Conservation (phyloP, 2,329 filamentous ascomycete genomes). For the Aspergillus puulaauensis region DNA sequence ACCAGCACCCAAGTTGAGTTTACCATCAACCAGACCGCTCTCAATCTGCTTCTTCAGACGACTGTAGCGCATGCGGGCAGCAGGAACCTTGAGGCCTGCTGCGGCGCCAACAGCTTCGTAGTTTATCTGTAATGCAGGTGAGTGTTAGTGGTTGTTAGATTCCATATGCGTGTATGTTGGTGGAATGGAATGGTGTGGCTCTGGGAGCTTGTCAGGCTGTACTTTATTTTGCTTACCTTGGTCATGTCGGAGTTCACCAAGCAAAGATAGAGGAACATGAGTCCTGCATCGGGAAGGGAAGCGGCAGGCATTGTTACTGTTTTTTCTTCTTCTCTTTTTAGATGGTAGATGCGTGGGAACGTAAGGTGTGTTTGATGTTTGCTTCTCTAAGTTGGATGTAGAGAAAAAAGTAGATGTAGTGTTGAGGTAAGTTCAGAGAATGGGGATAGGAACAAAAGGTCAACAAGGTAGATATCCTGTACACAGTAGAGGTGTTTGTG, state of each 20-base stretch:
- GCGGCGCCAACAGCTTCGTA: conserved; percentile 28
- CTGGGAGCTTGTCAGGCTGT: background rate
- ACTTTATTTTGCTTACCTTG: conserved; percentile 27
- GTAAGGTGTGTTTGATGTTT: background rate
- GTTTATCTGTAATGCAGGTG: conserved; percentile 33
- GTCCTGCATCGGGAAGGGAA: conserved; percentile 38
- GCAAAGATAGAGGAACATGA: conserved; percentile 46
- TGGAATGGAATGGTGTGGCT: too few species aligned
- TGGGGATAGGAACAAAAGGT: background rate
- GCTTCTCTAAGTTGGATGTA: background rate
- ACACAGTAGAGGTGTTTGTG: background rate
- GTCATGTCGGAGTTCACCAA: conserved; percentile 40
- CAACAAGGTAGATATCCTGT: background rate
- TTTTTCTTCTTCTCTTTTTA: too few species aligned
- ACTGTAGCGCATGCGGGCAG: conserved; percentile 17
- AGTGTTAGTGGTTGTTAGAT: background rate
- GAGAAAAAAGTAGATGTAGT: background rate
- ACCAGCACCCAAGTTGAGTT: background rate
- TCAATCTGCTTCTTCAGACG: conserved; percentile 18
- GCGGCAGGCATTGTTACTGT: conserved; percentile 32
- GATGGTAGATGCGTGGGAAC: background rate
- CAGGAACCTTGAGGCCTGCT: conserved; percentile 11
- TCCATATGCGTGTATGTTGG: background rate
- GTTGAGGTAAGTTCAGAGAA: background rate
- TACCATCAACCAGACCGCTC: conserved; percentile 5